A percentile compares a stretch with the other conserved stretches of the same genome.
These are phyloP conservation scores for Verticillium alfalfae DNA, from an alignment of 2,329 filamentous ascomycete genomes.

Conservation along the genomic window DNA sequence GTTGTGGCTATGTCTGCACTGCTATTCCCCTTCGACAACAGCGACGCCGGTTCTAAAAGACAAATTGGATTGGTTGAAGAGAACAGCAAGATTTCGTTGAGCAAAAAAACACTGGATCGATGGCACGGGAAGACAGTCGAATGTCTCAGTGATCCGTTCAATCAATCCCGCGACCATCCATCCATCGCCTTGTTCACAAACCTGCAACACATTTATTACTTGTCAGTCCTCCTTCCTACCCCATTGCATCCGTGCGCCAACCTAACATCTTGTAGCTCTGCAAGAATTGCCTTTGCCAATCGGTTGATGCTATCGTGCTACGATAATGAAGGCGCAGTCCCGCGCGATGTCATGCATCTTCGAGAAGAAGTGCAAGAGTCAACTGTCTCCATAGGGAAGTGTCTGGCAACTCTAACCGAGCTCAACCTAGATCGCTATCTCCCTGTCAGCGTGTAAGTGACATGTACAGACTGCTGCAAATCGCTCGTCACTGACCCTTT, in stretches of 20 bases:
- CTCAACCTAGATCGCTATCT: neutral
- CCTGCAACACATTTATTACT: neutral
- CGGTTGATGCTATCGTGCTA: neutral
- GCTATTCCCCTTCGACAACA: neutral
- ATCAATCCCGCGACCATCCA: neutral
- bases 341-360: neutral
- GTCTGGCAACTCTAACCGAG: neutral
- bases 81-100: neutral
- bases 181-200: neutral
- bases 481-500: neutral
- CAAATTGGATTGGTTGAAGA: neutral
- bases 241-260: no score
- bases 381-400: neutral
- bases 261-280: neutral
- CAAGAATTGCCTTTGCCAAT: neutral
- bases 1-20: neutral
- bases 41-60: neutral
- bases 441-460: neutral
- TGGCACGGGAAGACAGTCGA: neutral
- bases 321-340: no score
- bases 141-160: neutral
- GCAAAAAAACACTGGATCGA: neutral
- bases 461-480: neutral
- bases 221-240: neutral
- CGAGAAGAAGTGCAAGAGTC: neutral